These are phyloP conservation scores for Acacia crassicarpa DNA, from an alignment of 306 rosid species.

Conservation along the genomic window DNA sequence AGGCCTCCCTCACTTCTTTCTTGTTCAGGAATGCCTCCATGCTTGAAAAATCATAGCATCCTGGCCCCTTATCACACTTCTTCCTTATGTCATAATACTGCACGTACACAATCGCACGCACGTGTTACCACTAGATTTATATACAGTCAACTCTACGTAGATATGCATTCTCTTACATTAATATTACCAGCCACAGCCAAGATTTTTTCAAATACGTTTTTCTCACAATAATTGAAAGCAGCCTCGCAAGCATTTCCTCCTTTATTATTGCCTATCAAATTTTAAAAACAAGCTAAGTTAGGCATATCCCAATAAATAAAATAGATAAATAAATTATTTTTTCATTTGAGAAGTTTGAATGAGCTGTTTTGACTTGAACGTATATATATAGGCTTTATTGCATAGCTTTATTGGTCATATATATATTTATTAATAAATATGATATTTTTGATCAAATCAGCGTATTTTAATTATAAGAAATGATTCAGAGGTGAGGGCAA, in stretches of 20 bases:
- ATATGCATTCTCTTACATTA: slow-evolving; percentile 51
- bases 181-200: slow-evolving; percentile 35
- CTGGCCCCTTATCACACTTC: slow-evolving; percentile 53
- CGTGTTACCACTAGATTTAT: background rate
- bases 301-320: background rate
- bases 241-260: slow-evolving; percentile 58
- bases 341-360: too few species aligned
- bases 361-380: too few species aligned
- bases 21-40: slow-evolving; percentile 73
- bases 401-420: too few species aligned
- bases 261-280: slow-evolving; percentile 43
- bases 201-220: slow-evolving; percentile 50
- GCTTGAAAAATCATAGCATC: slow-evolving; percentile 80
- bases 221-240: slow-evolving; percentile 43
- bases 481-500: background rate
- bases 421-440: too few species aligned
- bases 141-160: background rate
- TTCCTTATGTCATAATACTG: slow-evolving; percentile 92
- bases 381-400: too few species aligned
- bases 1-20: slow-evolving; percentile 59
- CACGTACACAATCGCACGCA: slow-evolving; percentile 5
- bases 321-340: too few species aligned
- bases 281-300: background rate
- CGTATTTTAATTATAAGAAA: too few species aligned
- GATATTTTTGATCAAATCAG: too few species aligned